phyloP scores from a whole-genome alignment of 2,329 filamentous ascomycete species.

The Geoglossum cookeanum region DNA sequence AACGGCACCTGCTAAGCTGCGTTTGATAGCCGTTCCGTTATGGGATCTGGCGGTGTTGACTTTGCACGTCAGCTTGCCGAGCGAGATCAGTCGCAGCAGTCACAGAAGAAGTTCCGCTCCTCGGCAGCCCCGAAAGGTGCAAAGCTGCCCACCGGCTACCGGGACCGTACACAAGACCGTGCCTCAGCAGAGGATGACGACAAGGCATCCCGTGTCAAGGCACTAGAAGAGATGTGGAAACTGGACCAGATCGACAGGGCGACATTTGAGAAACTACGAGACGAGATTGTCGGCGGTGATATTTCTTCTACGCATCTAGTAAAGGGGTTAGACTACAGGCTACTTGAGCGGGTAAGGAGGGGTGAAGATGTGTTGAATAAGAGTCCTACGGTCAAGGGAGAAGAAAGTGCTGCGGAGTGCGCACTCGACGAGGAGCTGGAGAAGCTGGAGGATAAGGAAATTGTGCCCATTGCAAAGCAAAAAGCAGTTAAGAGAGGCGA shows the following conservation, averaged over 20 bases:
- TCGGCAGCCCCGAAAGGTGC: conserved; percentile 62
- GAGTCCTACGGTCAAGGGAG: conserved; percentile 15
- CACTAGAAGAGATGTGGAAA: conserved; percentile 65
- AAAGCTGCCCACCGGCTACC: conserved; percentile 62
- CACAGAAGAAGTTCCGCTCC: conserved; percentile 54
- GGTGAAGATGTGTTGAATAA: conserved; percentile 34
- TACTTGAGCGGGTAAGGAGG: conserved; percentile 30
- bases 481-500: conserved; percentile 38
- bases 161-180: conserved; percentile 56
- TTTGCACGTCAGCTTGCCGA: conserved; percentile 77
- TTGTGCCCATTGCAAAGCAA: conserved; percentile 30
- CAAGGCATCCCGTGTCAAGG: conserved; percentile 47
- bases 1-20: conserved; percentile 4
- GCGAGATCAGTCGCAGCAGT: conserved; percentile 28
- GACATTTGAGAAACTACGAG: conserved; percentile 56
- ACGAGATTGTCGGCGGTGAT: conserved; percentile 67
- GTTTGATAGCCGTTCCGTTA: conserved; percentile 40
- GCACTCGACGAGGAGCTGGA: conserved; percentile 44
- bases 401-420: conserved; percentile 16
- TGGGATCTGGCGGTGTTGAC: conserved; percentile 35
- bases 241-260: conserved; percentile 64
- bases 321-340: conserved; percentile 75
- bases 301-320: conserved; percentile 66
- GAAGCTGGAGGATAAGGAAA: conserved; percentile 33
- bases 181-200: conserved; percentile 32